Percentiles rank a stretch among this genome's conserved stretches.
Conservation (phyloP, 2,329 filamentous ascomycete genomes). For the Calcarisporium arbuscula region DNA sequence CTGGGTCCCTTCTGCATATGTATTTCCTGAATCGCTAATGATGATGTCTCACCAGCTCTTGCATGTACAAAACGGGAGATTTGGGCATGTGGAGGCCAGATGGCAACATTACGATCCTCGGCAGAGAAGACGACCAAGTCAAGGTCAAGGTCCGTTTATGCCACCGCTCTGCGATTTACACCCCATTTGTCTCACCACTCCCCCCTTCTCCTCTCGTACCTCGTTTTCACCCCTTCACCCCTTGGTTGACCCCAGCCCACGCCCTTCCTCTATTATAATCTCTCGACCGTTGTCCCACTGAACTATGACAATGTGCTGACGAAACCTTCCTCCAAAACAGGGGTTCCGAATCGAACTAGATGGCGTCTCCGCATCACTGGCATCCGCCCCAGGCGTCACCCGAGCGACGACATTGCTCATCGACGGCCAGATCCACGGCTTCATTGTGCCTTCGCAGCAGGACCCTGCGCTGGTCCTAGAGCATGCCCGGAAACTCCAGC, state of each 20-base stretch:
- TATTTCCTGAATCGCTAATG: conserved; percentile 6
- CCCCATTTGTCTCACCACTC: not conserved
- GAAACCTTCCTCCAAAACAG: conserved; percentile 20
- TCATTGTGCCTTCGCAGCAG: conserved; percentile 33
- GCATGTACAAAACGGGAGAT: conserved; percentile 57
- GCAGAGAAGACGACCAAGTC: conserved; percentile 55
- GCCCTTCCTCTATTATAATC: no score
- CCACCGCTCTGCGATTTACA: not conserved
- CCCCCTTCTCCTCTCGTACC: not conserved
- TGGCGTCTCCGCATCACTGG: conserved; percentile 45
- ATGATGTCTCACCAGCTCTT: conserved; percentile 22
- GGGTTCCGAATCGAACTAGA: conserved; percentile 57
- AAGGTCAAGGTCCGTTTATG: conserved; percentile 51
- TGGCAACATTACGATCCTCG: conserved; percentile 48
- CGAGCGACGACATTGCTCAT: conserved; percentile 42
- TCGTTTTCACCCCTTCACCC: not conserved
- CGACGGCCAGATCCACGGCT: conserved; percentile 42
- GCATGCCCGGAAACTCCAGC: conserved; percentile 36
- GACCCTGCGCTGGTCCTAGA: conserved; percentile 30
- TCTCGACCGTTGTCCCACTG: not conserved
- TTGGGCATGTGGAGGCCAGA: conserved; percentile 47
- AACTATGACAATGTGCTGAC: no score
- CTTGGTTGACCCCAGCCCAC: not conserved
- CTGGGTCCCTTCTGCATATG: conserved; percentile 4
- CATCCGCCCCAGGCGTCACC: conserved; percentile 36